phyloP scores from a whole-genome alignment of 1,284 basidiomycete species.

The Ceratobasidium sp. region DNA sequence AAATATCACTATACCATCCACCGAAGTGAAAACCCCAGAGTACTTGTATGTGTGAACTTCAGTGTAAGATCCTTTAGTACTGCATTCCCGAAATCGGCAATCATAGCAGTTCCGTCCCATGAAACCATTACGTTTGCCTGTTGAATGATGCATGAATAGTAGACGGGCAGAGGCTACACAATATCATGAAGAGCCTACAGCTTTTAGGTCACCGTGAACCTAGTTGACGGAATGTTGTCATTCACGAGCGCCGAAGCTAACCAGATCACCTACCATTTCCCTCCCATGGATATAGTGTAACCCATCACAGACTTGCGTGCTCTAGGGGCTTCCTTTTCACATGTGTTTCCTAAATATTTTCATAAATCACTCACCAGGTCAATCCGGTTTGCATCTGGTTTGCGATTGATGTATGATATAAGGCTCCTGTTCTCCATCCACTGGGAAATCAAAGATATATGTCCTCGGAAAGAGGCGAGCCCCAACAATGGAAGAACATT shows the following conservation, averaged over 20 bases:
- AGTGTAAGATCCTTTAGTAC: not conserved
- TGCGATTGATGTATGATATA: too few relatives aligned
- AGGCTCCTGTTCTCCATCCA: too few relatives aligned
- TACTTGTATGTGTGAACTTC: not conserved
- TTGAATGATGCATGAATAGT: too few relatives aligned
- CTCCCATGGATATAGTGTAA: too few relatives aligned
- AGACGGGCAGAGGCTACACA: not conserved
- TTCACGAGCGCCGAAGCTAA: not conserved
- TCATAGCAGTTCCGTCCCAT: not conserved
- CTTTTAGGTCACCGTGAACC: too few relatives aligned
- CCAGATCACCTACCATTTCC: not conserved
- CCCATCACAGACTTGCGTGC: too few relatives aligned
- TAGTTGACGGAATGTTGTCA: not conserved
- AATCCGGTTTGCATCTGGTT: too few relatives aligned
- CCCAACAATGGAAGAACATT: too few relatives aligned
- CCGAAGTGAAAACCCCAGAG: not conserved
- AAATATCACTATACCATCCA: slow-evolving; percentile 2
- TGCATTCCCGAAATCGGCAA: not conserved
- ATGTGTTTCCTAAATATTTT: not conserved
- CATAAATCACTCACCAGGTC: too few relatives aligned
- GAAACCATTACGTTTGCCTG: slow-evolving; percentile 9
- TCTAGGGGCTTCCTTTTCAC: not conserved
- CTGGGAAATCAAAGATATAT: too few relatives aligned
- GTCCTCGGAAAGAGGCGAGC: too few relatives aligned
- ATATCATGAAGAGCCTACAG: too few relatives aligned